Percentiles rank a stretch among this genome's conserved stretches.
Conservation (phyloP, 305 asterid genomes). For the Plantago rigida region DNA sequence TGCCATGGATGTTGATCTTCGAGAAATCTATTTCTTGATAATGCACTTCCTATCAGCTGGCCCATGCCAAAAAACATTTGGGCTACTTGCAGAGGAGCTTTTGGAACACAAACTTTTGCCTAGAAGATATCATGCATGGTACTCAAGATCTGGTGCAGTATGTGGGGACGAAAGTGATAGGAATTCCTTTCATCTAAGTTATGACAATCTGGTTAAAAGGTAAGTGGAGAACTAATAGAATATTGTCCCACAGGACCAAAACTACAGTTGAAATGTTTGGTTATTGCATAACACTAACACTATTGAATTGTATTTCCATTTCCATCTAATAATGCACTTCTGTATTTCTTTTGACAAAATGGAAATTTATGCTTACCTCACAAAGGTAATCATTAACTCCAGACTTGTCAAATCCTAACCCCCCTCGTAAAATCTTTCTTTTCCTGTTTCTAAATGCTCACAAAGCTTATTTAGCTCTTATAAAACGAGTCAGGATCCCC, state of each 20-base stretch:
- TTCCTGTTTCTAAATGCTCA: neutral
- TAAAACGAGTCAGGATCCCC: conserved; percentile 15
- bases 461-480: conserved; percentile 3
- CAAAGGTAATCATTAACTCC: too few species aligned
- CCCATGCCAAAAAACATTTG: conserved; percentile 73
- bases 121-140: conserved; percentile 86
- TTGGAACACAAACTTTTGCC: conserved; percentile 82
- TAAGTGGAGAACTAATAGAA: conserved; percentile 23
- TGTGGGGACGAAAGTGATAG: conserved; percentile 42
- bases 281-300: neutral
- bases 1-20: conserved; percentile 53
- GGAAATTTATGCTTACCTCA: too few species aligned
- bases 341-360: too few species aligned
- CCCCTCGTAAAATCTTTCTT: too few species aligned
- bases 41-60: conserved; percentile 93
- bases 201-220: conserved; percentile 57
- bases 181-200: conserved; percentile 60
- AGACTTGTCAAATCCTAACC: too few species aligned
- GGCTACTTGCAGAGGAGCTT: conserved; percentile 59
- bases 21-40: conserved; percentile 77
- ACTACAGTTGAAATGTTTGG: neutral
- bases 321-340: too few species aligned
- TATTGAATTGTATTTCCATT: too few species aligned
- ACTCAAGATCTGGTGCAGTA: conserved; percentile 51
- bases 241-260: conserved; percentile 2